Base-by-base conservation (phyloP, 2,329 filamentous ascomycete genomes). In the Madurella fahalii region DNA sequence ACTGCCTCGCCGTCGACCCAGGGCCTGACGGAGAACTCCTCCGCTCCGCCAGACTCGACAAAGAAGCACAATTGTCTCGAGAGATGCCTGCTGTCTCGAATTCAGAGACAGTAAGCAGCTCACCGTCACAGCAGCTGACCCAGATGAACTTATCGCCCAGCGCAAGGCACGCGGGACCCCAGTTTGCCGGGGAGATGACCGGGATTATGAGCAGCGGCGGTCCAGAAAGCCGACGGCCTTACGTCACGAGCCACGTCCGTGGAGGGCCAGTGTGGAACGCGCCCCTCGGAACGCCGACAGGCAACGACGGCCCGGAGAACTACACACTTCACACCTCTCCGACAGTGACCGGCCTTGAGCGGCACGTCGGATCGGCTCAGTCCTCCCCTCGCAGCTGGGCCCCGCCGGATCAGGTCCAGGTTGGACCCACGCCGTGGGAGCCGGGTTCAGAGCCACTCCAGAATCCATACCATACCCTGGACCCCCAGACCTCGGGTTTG, bases 381-480 rank as follows among this genome's bases (percentile, higher is more conserved):
- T 57, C 62, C 2, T 64, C 62, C 2, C 62, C 62, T 13, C 59
- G 62, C 42, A 61, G 52, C 42, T 63, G 62, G 61, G 54, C 25
- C 18, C 58, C 60, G 13, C 49, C 61, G 34, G 61, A 60, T n/a
- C 60, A 61, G 13, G 54, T 56, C n/a, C 60, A 61, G n/a, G 55
- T 56, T 15, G 44, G 50, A 9, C 56, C 56, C 1, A 43, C 47
- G 9, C 30, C 45, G 4, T 58, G 56, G 52, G 56, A 62, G 17
- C 32, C 57, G 9, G 56, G 41, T 2, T 42, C 58, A 1, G 54
- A 59, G 40, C 57, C 49, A 4, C 30, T 52, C 9, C 48, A 53
- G 11, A 47, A 8, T 44, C 43, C 37, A 30, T 57, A 52, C 16
- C 47, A 40, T 12, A 54, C 50, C 13, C 40, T 60, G n/a, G 54